phyloP scores from a whole-genome alignment of 306 rosid genomes.

The Cicer arietinum region DNA sequence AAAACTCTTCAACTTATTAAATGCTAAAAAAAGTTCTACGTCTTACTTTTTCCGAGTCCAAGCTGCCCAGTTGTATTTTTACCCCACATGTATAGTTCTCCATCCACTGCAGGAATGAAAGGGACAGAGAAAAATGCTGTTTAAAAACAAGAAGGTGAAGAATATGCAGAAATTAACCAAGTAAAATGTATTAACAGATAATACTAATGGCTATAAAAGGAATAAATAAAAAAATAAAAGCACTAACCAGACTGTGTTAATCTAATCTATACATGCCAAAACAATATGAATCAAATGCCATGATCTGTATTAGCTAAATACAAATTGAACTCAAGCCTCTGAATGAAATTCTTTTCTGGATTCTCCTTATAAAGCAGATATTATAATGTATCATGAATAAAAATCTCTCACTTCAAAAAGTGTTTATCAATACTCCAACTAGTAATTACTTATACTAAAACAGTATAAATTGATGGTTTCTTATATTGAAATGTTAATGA shows the following conservation, averaged over 20 bases:
- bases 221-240: slow-evolving; percentile 22
- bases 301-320: slow-evolving; percentile 10
- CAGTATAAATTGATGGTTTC: not conserved
- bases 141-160: slow-evolving; percentile 30
- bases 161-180: slow-evolving; percentile 22
- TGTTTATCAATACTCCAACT: not conserved
- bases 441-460: not conserved
- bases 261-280: slow-evolving; percentile 11
- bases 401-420: not conserved
- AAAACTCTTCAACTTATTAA: slow-evolving; percentile 16
- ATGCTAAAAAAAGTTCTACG: slow-evolving; percentile 43
- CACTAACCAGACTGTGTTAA: not conserved
- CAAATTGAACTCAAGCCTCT: slow-evolving; percentile 4
- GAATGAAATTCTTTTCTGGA: slow-evolving; percentile 3
- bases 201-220: not conserved
- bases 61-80: slow-evolving; percentile 88
- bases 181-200: slow-evolving; percentile 10
- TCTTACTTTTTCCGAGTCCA: slow-evolving; percentile 92
- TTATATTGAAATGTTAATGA: slow-evolving; percentile 22
- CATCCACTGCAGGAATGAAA: slow-evolving; percentile 62
- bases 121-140: not conserved
- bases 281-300: slow-evolving; percentile 29
- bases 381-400: slow-evolving; percentile 9
- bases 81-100: slow-evolving; percentile 95
- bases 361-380: slow-evolving; percentile 11